Conservation (phyloP, 1,284 basidiomycete species). For the Chalciporus sp. region DNA sequence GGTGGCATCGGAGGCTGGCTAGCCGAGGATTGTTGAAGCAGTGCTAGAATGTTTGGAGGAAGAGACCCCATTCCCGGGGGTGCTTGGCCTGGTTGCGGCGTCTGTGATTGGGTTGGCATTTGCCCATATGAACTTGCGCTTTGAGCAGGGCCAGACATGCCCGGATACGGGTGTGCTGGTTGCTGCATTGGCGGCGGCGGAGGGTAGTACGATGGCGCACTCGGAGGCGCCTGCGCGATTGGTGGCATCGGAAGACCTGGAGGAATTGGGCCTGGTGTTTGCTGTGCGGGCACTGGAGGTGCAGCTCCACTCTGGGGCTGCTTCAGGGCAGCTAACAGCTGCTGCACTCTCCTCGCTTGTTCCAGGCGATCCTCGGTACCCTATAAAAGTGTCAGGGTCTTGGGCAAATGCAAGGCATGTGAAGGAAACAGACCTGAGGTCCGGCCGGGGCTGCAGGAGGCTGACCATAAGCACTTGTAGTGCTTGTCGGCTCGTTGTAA, state of each 20-base stretch:
- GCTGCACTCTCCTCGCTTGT: slow-evolving; percentile 81
- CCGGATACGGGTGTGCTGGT: slow-evolving; percentile 38
- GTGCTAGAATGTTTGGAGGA: slow-evolving; percentile 65
- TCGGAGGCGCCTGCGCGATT: slow-evolving; percentile 38
- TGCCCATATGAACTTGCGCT: slow-evolving; percentile 39
- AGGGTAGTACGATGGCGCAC: slow-evolving; percentile 43
- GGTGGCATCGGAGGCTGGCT: slow-evolving; percentile 37
- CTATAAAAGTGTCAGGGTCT: slow-evolving; percentile 24
- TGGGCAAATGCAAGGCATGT: neutral
- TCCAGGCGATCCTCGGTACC: slow-evolving; percentile 71
- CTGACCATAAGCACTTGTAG: slow-evolving; percentile 23
- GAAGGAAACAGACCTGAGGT: slow-evolving; percentile 25
- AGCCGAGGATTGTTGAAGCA: slow-evolving; percentile 53
- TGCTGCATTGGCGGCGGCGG: slow-evolving; percentile 43
- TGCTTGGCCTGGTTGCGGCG: slow-evolving; percentile 41
- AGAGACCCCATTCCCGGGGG: slow-evolving; percentile 43
- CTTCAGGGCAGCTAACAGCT: slow-evolving; percentile 77
- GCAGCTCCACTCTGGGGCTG: slow-evolving; percentile 52
- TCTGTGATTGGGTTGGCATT: slow-evolving; percentile 38
- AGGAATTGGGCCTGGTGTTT: slow-evolving; percentile 38
- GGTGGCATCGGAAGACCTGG: slow-evolving; percentile 37
- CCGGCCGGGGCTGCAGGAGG: slow-evolving; percentile 17
- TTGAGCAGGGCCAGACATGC: slow-evolving; percentile 28
- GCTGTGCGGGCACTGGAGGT: slow-evolving; percentile 31
- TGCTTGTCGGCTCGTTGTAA: slow-evolving; percentile 35